phyloP scores from a whole-genome alignment of 2,329 filamentous ascomycete genomes.

The Fusarium oxysporum region DNA sequence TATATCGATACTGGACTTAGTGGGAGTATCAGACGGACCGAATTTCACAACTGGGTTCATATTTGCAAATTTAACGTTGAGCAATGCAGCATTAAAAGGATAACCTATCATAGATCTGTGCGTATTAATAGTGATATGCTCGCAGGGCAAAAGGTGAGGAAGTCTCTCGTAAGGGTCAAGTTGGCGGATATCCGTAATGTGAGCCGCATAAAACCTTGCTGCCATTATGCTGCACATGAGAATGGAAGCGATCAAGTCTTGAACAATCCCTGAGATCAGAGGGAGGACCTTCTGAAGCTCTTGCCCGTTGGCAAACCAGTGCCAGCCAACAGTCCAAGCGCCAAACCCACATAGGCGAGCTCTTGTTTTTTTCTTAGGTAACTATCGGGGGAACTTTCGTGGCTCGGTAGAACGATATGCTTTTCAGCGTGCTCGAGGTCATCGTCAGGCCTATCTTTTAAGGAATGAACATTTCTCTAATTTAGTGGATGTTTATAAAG shows the following conservation, averaged over 20 bases:
- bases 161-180: background rate
- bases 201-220: background rate
- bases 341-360: constrained; percentile 21
- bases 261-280: background rate
- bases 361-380: constrained; percentile 12
- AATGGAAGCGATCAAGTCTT: constrained; percentile 3
- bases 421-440: background rate
- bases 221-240: constrained; percentile 23
- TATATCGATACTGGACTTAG: constrained; percentile 5
- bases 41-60: background rate
- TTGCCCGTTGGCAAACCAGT: constrained; percentile 7
- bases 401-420: constrained; percentile 19
- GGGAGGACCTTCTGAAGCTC: constrained; percentile 7
- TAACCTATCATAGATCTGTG: background rate
- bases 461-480: background rate
- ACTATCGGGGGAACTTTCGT: constrained; percentile 15
- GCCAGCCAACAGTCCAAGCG: constrained; percentile 32
- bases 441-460: background rate
- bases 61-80: constrained; percentile 13
- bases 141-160: background rate
- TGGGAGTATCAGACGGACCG: background rate
- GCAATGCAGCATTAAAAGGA: constrained; percentile 1
- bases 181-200: background rate
- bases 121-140: background rate
- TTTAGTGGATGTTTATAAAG: background rate